Evolutionary conservation across 2,329 filamentous ascomycete genomes (phyloP), one percentile per base, ranked within the genome.

Genomic region (Colletotrichum karsti): DNA sequence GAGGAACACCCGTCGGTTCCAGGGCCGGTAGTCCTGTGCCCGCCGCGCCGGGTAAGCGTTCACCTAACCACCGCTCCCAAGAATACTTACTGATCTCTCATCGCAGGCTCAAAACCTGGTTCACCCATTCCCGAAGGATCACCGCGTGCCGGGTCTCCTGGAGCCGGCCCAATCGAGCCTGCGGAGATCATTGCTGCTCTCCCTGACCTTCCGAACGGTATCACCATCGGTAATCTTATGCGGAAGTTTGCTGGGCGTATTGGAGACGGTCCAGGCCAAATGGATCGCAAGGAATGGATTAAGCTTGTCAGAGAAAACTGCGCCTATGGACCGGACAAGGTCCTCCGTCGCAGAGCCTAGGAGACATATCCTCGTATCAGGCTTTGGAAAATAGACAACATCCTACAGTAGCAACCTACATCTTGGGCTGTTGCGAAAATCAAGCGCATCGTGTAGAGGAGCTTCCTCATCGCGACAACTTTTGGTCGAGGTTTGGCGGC

Each of bases 21-120:
- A 84, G 91, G 68, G 86, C 88, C 57, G 85, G 86, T 30, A 93
- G 90, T 74, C 91, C 89, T 73, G 82, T 78, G 65, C 79, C 87
- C 62, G 71, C 78, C 48, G 74, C 79, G 72, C 70, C 76, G 69
- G 77, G 82, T 83, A 78, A 77, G 78, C 74, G 33, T 51, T 41
- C 10, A 51, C 10, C 24, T 6, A 7, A 20, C 8, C 8, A 26
- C 3, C 5, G 4, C 12, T 8, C 13, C 22, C 3, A 18, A 24
- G 10, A 42, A 5, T 28, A 42, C 7, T 28, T 42, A 15, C 58
- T 69, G 8, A 69, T 13, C 8, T 7, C 12, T 13, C 3, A 37
- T 8, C 5, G 26, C 59, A 70, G 71, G 66, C 7, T 72, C 68
- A 42, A 71, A 68, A 35, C 63, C 69, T n/a, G 73, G 64, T 1